Base-by-base conservation (phyloP, 2,329 filamentous ascomycete genomes). In the Neofusicoccum cordaticola region DNA sequence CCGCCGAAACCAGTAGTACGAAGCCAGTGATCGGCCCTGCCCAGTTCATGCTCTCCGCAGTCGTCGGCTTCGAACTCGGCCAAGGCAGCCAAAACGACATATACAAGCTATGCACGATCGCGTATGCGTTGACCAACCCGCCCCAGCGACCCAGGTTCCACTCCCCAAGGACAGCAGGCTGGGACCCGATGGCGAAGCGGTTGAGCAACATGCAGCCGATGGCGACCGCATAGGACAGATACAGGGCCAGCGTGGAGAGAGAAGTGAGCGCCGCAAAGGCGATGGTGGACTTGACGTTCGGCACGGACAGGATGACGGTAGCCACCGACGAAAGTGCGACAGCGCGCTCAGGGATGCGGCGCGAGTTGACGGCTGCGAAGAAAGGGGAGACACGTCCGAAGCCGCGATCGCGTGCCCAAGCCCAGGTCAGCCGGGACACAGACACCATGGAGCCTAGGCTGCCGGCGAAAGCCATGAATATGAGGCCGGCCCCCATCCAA, bases 201-300 rank as follows among this genome's bases (percentile, higher is more conserved):
- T 72, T 74, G 9, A 71, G 67, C 8, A 78, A 68, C 68, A 78
- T 75, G 60, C 73, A 71, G 53, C 62, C 66, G 52, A 80, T 77
- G 7, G 77, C 75, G 37, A 80, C 77, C 19, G 78, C 70, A 67
- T 80, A 80, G 12, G 76, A 79, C 4, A 74, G 68, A 64, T 76
- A 77, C n/a, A 80, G 69, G 5, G 74, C 71, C 41, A 77, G 70
- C 34, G 75, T 76, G 17, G 74, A 75, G 22, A 81, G 71, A 2
- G 78, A 73, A 11, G 77, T 73, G 37, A 80, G 76, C 7, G 78
- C 79, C 17, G 72, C 72, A 17, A 81, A 75, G 1, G 78, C 79
- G 2, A 75, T 73, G 9, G 72, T 73, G 17, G 73, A 75, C 12
- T 75, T 78, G 58, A 81, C 72, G 53, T 80, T 80, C 53, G 80